Evolutionary conservation across 129 eudicot genomes (phyloP), one percentile per base, ranked within the genome.

Genomic region (Pseudognaphalium luteoalbum): DNA sequence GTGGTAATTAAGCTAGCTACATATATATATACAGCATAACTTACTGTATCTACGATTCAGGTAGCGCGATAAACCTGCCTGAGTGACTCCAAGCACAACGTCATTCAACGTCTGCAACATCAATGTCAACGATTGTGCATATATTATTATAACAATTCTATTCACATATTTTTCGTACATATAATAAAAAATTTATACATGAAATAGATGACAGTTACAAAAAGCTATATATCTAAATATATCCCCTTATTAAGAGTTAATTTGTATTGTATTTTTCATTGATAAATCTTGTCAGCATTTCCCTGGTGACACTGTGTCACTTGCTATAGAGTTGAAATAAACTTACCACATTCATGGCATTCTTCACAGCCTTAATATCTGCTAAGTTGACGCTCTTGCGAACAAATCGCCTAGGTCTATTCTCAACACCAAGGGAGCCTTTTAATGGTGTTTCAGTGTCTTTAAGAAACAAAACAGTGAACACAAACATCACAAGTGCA

Each of bases 11-110:
- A 52, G 30, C 32, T 33, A 52, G 29, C 51, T 32, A 25, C 28
- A 25, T 25, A 25, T 25, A 66, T 16, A 17, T 22, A 8, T 80
- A 50, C 68, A 32, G 29, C 19, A 33, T 61, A 67, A 71, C 86
- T 79, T 56, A 83, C 90, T 78, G 59, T 80, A 83, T 83, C 85
- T 77, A 30, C 85, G 67, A 66, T 72, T 83, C 33, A 86, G 72
- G 67, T 86, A 86, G 8, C 76, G 83, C 1, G 90, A 82, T 47
- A 86, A 77, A 62, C 87, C 87, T 33, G 87, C 86, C 44, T 86
- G 85, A 16, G 85, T 80, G 68, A 86, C 83, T 76, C 87, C 89
- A 44, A 86, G 75, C 14, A 83, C 83, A 14, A 86, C 87, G 25
- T 86, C 90, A 42, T 86, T 86, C 42, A 83, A 8, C 15, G 87